Evolutionary conservation across 179 eudicot genomes (phyloP).

Genomic region (Drosera spatulata): DNA sequence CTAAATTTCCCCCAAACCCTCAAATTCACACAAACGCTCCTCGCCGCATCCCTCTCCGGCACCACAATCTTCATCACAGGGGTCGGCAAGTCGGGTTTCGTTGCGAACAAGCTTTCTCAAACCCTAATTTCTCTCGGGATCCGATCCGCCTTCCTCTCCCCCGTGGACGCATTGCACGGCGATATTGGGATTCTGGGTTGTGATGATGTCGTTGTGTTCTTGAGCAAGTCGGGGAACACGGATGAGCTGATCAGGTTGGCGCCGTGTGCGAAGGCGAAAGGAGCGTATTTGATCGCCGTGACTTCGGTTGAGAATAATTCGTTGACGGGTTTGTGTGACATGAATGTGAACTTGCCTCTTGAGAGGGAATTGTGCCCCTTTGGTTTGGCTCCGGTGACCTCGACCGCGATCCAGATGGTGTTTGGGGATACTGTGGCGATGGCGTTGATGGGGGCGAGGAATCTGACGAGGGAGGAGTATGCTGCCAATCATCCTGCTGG

Average conservation of each 20-base stretch:
- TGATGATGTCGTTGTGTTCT: slow-evolving; percentile 49
- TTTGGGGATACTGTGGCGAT: slow-evolving; percentile 96
- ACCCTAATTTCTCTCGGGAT: slow-evolving; percentile 77
- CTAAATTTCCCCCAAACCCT: slow-evolving; percentile 65
- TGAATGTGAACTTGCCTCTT: slow-evolving; percentile 81
- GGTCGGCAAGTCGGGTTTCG: slow-evolving; percentile 93
- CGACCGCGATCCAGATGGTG: slow-evolving; percentile 98
- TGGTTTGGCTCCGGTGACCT: slow-evolving; percentile 89
- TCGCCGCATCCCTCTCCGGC: slow-evolving; percentile 8
- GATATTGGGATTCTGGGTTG: slow-evolving; percentile 63
- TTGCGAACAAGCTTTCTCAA: slow-evolving; percentile 91
- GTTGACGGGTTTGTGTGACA: slow-evolving; percentile 55
- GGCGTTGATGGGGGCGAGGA: slow-evolving; percentile 82
- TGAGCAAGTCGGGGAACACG: slow-evolving; percentile 85
- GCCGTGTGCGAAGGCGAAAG: slow-evolving; percentile 90
- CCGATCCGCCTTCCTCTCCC: slow-evolving; percentile 61
- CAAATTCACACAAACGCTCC: slow-evolving; percentile 60
- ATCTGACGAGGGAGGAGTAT: slow-evolving; percentile 67
- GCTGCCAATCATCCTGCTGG: slow-evolving; percentile 97
- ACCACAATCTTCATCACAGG: slow-evolving; percentile 68
- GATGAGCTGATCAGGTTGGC: slow-evolving; percentile 71
- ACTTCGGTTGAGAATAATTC: slow-evolving; percentile 52
- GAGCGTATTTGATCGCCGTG: slow-evolving; percentile 60
- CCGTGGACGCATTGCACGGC: slow-evolving; percentile 89
- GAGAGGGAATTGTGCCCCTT: slow-evolving; percentile 96